Conservation (phyloP, 2,329 filamentous ascomycete species). For the Amylocarpus encephaloides region DNA sequence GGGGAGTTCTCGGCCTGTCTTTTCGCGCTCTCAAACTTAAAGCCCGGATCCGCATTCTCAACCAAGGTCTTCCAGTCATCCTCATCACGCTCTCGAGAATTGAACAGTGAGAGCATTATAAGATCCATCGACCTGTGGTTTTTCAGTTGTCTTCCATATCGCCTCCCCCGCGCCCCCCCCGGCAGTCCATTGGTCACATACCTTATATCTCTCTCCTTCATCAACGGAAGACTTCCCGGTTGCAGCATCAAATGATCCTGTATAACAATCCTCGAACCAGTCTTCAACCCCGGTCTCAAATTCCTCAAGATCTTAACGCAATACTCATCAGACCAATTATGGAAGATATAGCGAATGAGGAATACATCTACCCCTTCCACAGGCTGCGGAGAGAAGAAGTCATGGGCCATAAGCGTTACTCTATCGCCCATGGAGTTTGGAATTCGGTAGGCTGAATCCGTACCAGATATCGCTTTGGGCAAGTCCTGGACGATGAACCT, state of each 20-base stretch:
- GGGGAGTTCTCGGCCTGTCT: conserved; percentile 43
- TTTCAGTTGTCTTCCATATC: conserved; percentile 1
- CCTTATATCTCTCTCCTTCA: conserved; percentile 8
- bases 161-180: background rate
- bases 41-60: conserved; percentile 39
- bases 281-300: conserved; percentile 37
- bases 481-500: conserved; percentile 24
- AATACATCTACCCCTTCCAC: conserved; percentile 37
- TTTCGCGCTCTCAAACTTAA: conserved; percentile 47
- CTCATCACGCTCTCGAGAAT: conserved; percentile 41
- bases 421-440: conserved; percentile 15
- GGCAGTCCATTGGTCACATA: background rate
- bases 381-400: conserved; percentile 39
- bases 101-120: conserved; percentile 46
- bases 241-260: conserved; percentile 12
- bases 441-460: conserved; percentile 3
- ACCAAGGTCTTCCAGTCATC: conserved; percentile 42
- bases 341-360: conserved; percentile 41
- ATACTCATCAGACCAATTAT: conserved; percentile 42
- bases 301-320: conserved; percentile 32
- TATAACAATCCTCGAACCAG: conserved; percentile 35
- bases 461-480: conserved; percentile 25
- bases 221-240: conserved; percentile 3
- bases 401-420: conserved; percentile 33
- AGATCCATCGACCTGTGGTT: conserved; percentile 34